Percentiles rank a stretch among this genome's conserved stretches.
These are phyloP conservation scores for Musa troglodytarum DNA, from an alignment of 176 grass and related monocot genomes.

Conservation along the genomic window DNA sequence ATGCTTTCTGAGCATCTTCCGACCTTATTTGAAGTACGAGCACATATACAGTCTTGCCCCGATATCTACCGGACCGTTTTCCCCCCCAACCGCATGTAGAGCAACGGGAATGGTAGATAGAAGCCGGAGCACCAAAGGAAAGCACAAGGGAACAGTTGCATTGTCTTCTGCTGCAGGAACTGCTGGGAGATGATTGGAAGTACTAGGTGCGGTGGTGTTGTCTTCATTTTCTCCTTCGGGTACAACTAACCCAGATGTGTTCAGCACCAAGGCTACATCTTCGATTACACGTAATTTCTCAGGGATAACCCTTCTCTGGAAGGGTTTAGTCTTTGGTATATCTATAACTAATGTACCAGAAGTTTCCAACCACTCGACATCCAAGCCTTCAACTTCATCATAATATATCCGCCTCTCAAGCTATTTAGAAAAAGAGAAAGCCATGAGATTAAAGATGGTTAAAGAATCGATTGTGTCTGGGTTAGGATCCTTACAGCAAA, in stretches of 20 bases:
- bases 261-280: constrained; percentile 60
- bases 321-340: constrained; percentile 38
- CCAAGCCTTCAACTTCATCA: constrained; percentile 73
- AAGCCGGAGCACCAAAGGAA: constrained; percentile 62
- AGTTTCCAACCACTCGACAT: constrained; percentile 72
- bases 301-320: constrained; percentile 36
- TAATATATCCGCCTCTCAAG: constrained; percentile 88
- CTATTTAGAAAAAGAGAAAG: constrained; percentile 35
- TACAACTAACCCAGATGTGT: constrained; percentile 41
- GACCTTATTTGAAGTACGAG: constrained; percentile 58
- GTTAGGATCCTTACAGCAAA: constrained; percentile 51
- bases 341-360: constrained; percentile 72
- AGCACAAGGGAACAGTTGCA: constrained; percentile 36
- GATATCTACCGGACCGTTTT: constrained; percentile 57
- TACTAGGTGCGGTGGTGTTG: not conserved
- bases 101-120: constrained; percentile 70
- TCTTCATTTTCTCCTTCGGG: constrained; percentile 35
- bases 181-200: constrained; percentile 23
- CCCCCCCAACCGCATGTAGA: constrained; percentile 65
- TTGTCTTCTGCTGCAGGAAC: constrained; percentile 14
- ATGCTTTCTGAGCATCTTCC: not conserved
- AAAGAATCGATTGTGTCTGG: not conserved
- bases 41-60: constrained; percentile 53
- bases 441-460: not conserved
- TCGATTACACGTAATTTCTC: constrained; percentile 47